Base-by-base conservation (phyloP, 192 early-diverging fungal genomes). In the Rhizophagus clarus region DNA sequence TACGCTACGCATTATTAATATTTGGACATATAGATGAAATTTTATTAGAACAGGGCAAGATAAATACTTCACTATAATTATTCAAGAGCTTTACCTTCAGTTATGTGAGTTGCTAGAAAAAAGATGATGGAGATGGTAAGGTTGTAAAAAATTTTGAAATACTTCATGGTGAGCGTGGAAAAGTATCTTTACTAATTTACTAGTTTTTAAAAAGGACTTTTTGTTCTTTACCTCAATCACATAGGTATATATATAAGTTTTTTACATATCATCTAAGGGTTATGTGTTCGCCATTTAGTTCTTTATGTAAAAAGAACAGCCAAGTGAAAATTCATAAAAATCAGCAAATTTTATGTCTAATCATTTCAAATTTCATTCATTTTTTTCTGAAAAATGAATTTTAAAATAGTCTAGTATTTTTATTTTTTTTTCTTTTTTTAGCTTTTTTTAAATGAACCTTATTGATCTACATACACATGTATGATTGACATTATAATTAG, bases 111-210 rank as follows among this genome's bases (percentile, higher is more conserved):
- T 66, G 20, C 14, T 66, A 66, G 4, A 26, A 66, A 66, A 66
- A 24, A 66, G 64, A 66, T 0, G 29, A 66, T 28, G 64, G 28
- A 66, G 64, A 66, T 29, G 64, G 64, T 29, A 26, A 66, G 64
- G 29, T 66, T 66, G 64, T 29, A 66, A 66, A 26, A 26, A 15
- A 4, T 29, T 66, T 26, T 66, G 29, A 9, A 66, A 66, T 66
- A 66, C 64, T 66, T 66, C 49, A 56, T 56, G 64, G 20, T 66
- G 64, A 66, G 26, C 64, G 64, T 66, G 29, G 64, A 26, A 66
- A 66, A 66, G 64, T 26, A 26, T 66, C 29, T 28, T 66, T 66
- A 5, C 1, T 66, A 51, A 56, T 56, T 56, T 56, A 56, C 17
- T 0, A 51, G 49, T 22, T 56, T 56, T n/a, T n/a, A n/a, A 56